phyloP scores from a whole-genome alignment of 169 alveolate genomes.

The Plasmodium knowlesi region DNA sequence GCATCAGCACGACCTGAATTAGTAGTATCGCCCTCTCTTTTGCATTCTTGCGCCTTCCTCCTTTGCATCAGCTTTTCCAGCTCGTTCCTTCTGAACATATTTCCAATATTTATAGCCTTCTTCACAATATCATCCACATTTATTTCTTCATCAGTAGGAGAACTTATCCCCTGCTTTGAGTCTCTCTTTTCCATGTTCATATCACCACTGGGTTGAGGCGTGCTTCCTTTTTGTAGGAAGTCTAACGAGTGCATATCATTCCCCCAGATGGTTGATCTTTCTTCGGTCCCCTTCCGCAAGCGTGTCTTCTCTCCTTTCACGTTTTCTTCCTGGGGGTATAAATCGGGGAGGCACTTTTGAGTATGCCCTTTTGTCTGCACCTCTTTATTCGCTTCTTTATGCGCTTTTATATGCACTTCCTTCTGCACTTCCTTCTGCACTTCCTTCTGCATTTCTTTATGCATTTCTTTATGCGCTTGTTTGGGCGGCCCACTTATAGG shows the following conservation, averaged over 20 bases:
- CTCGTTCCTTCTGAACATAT: slow-evolving; percentile 17
- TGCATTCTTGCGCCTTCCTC: background rate
- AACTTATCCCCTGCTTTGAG: background rate
- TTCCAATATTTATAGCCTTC: slow-evolving; percentile 54
- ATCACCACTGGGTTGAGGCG: background rate
- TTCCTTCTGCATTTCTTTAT: background rate
- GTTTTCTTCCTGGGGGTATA: background rate
- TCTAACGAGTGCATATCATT: no score
- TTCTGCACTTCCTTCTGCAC: background rate
- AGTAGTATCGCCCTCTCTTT: background rate
- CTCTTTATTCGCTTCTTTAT: background rate
- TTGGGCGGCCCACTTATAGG: background rate
- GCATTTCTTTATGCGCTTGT: background rate
- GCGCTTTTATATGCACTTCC: slow-evolving; percentile 3
- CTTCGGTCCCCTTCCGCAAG: background rate
- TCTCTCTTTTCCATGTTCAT: background rate
- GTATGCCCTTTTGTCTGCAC: background rate
- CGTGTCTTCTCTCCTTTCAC: background rate
- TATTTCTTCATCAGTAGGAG: background rate
- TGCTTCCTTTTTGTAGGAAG: background rate
- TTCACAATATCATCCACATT: slow-evolving; percentile 26
- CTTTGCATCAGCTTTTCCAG: slow-evolving; percentile 10
- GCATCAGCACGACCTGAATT: background rate
- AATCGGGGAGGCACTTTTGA: background rate
- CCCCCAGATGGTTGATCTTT: background rate